Evolutionary conservation across 148 eudicot genomes (phyloP), one percentile per base, ranked within the genome.

Genomic region (Rhododendron henanense): DNA sequence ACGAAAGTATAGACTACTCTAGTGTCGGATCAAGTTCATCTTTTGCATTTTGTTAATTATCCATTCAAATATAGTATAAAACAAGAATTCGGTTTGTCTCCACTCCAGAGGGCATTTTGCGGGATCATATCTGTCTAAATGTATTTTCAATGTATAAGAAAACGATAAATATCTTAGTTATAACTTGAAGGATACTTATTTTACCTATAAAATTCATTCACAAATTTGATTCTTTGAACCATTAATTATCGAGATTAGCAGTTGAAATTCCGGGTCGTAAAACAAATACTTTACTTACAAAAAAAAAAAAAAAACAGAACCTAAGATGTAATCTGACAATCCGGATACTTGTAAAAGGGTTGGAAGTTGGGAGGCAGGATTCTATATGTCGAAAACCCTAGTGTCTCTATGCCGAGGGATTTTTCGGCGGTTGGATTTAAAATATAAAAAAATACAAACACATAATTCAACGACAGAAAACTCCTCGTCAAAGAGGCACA

Each of bases 361-460:
- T 10, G 74, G 16, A 28, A 67, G 28, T 10, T 67, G 37, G 18
- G 11, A 47, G 50, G 2, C 2, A 47, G 11, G 2, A 47, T 47
- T 47, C 11, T 9, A 9, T 9, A 9, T 47, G 10, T 0, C 2
- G 11, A 47, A 8, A 47, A 47, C 0, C 0, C 2, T 47, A 47
- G 48, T 47, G 2, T 47, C 48, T 47, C 0, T 47, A 0, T 47
- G 0, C 0, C 0, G 10, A 47, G 50, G 0, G 2, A 47, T 47
- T 47, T 47, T 47, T 47, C 50, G 10, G 0, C 2, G 0, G 11
- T 7, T 9, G 10, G 0, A 47, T 47, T 47, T 47, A 47, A 47
- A 47, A 47, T 47, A 7, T 7, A 47, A 47, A 47, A 41, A 41
- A 4, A 39, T 0, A 41, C 45, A 47, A n/a, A n/a, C 11, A 47